Percentiles rank a stretch among this genome's conserved stretches.
phyloP scores from a whole-genome alignment of 2,329 filamentous ascomycete genomes.

The Sporothrix luriei region DNA sequence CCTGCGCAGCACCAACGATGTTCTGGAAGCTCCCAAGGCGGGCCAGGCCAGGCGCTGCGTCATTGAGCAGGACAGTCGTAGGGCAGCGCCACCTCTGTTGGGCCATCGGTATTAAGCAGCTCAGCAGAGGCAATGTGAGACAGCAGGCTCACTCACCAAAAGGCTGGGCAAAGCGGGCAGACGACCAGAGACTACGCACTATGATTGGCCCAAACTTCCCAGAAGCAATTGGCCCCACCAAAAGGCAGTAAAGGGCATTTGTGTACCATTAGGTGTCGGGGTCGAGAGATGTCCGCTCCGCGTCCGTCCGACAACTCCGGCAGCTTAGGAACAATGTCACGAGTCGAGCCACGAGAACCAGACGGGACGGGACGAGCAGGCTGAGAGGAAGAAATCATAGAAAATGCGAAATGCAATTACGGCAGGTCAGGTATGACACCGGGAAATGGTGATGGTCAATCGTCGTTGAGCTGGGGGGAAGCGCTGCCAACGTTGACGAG shows the following conservation, averaged over 20 bases:
- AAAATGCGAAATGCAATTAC: background rate
- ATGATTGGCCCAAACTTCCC: slow-evolving; percentile 27
- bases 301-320: slow-evolving; percentile 25
- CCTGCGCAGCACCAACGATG: background rate
- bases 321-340: background rate
- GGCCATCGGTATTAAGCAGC: background rate
- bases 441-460: no score
- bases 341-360: background rate
- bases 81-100: background rate
- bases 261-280: slow-evolving; percentile 13
- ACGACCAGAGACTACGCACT: background rate
- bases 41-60: slow-evolving; percentile 16
- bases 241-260: background rate
- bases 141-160: slow-evolving; percentile 5
- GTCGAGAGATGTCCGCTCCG: slow-evolving; percentile 28
- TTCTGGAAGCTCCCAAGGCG: slow-evolving; percentile 33
- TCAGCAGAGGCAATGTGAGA: background rate
- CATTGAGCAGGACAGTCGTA: slow-evolving; percentile 25
- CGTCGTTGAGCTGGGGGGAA: no score
- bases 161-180: no score
- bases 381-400: background rate
- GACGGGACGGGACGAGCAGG: slow-evolving; percentile 7
- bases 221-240: background rate
- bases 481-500: background rate
- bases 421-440: background rate